Evolutionary conservation across 371 early-diverging fungal genomes (phyloP), one percentile per base, ranked within the genome.

Genomic region (Mortierella polycephala): DNA sequence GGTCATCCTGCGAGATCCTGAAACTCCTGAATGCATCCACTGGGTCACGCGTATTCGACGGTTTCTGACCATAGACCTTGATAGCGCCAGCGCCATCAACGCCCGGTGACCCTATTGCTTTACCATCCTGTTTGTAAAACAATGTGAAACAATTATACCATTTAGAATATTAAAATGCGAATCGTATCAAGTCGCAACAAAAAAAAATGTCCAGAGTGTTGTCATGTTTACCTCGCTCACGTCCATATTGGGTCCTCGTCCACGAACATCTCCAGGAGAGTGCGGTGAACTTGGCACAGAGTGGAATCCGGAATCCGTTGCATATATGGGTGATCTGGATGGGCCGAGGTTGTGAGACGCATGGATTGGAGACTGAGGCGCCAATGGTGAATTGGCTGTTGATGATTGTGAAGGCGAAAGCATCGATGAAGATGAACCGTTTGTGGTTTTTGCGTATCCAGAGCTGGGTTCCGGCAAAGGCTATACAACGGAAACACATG

Each of bases 11-110:
- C 50, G 92, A 88, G 12, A 97, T 89, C 42, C 93, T 89, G 60
- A 97, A 94, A 54, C 90, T 92, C 83, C 96, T 96, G 82, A 93
- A 96, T 2, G 93, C 85, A 73, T 95, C 94, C 44, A 84, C 84
- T 6, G 92, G 86, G 60, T 88, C 89, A 6, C 72, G 79, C 65
- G 75, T 77, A 54, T 53, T 83, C 41, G 88, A 86, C 39, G 91
- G 84, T 40, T 87, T 85, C 57, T 93, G 85, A 30, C 85, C 91
- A 61, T 91, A 93, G 11, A 95, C 90, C 64, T 92, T 88, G 75
- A 95, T 93, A 14, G 93, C 90, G 4, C 91, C 92, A 44, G 87
- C 86, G 67, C 88, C 87, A 67, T 88, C 87, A 44, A 86, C 72
- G 12, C 77, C 69, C 12, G 72, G 69, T 4, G 77, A 76, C 9